A percentile compares a stretch with the other conserved stretches of the same genome.
These are phyloP conservation scores for Stemphylium vesicarium DNA, from an alignment of 2,329 filamentous ascomycete species.

Conservation along the genomic window DNA sequence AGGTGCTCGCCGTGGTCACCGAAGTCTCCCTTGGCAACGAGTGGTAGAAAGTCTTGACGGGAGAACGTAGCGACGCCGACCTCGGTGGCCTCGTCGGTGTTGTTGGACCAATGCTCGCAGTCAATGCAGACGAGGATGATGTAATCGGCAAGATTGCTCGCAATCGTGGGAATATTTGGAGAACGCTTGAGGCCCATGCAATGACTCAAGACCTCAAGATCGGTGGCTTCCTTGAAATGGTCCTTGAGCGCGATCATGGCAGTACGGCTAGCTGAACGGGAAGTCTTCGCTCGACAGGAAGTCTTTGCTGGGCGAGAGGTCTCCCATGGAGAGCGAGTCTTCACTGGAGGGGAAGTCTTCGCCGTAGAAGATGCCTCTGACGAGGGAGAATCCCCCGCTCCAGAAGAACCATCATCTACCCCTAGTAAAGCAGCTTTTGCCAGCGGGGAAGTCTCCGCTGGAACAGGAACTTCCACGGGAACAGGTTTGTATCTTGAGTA, in stretches of 20 bases:
- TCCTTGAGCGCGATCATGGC: background rate
- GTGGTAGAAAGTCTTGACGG: background rate
- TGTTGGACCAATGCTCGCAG: conserved; percentile 30
- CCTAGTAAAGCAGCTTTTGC: too few species aligned
- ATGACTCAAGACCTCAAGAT: conserved; percentile 10
- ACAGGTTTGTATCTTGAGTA: background rate
- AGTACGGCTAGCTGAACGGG: background rate
- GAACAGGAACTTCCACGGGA: background rate
- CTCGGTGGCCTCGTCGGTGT: conserved; percentile 30
- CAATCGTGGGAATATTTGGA: conserved; percentile 2
- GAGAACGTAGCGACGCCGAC: conserved; percentile 26
- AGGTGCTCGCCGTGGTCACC: conserved; percentile 27
- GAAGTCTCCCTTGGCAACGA: background rate
- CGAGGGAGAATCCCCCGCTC: too few species aligned
- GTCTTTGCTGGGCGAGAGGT: too few species aligned
- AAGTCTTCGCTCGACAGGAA: too few species aligned
- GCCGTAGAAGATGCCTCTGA: too few species aligned
- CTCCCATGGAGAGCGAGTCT: too few species aligned
- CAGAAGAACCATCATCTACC: too few species aligned
- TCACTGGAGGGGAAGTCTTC: too few species aligned
- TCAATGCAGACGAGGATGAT: conserved; percentile 30
- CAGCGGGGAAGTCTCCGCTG: background rate
- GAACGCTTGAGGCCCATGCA: conserved; percentile 8
- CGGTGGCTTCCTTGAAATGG: conserved; percentile 2
- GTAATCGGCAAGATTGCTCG: conserved; percentile 15